These are phyloP conservation scores for Quercus mongolica DNA, from an alignment of 306 rosid genomes.

Conservation along the genomic window DNA sequence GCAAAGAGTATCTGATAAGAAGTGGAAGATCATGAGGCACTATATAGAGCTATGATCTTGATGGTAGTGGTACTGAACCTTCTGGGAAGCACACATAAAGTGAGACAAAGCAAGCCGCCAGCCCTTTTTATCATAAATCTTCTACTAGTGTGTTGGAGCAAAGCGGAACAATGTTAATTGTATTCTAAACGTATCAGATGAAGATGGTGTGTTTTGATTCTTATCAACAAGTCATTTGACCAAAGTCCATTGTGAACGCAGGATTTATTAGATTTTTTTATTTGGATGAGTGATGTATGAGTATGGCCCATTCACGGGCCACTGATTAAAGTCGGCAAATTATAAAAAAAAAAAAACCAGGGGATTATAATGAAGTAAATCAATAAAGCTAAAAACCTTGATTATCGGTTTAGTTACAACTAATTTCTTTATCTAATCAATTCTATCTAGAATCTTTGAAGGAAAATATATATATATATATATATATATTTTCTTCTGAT, in stretches of 20 bases:
- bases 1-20: slow-evolving; percentile 1
- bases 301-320: too few relatives aligned
- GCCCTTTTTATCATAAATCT: not conserved
- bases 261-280: not conserved
- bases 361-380: too few relatives aligned
- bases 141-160: not conserved
- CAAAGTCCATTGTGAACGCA: slow-evolving; percentile 12
- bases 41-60: not conserved
- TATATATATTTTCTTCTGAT: too few relatives aligned
- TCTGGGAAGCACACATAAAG: slow-evolving; percentile 20
- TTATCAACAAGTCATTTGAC: slow-evolving; percentile 21
- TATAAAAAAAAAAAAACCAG: too few relatives aligned
- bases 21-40: not conserved
- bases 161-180: not conserved
- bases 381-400: too few relatives aligned
- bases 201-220: not conserved
- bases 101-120: slow-evolving; percentile 20
- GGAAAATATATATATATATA: too few relatives aligned
- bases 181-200: not conserved
- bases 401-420: too few relatives aligned
- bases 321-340: too few relatives aligned
- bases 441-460: too few relatives aligned
- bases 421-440: too few relatives aligned
- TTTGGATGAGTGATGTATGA: not conserved
- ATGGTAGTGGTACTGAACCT: slow-evolving; percentile 6